Percentiles rank a stretch among this genome's conserved stretches.
phyloP scores from a whole-genome alignment of 2,329 filamentous ascomycete genomes.

The Arachnomyces sp. region DNA sequence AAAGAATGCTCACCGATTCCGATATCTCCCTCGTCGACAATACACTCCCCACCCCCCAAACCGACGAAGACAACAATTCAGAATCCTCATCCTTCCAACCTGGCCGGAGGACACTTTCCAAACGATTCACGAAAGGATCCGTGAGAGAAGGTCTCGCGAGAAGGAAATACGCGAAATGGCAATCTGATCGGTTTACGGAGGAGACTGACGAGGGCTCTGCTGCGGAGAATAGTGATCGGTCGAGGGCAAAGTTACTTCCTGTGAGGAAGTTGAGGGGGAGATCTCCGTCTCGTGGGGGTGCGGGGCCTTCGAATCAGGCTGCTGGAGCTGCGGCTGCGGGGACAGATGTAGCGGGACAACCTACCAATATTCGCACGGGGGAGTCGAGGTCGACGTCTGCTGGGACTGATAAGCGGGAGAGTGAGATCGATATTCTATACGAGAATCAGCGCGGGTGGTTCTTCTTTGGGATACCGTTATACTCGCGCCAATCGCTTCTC shows the following conservation, averaged over 20 bases:
- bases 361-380: no score
- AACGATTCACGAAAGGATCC: slow-evolving; percentile 25
- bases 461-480: slow-evolving; percentile 80
- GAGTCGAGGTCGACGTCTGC: neutral
- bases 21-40: slow-evolving; percentile 34
- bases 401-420: slow-evolving; percentile 19
- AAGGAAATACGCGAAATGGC: slow-evolving; percentile 42
- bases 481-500: slow-evolving; percentile 75
- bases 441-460: slow-evolving; percentile 92
- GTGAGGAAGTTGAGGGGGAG: no score
- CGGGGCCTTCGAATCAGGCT: no score
- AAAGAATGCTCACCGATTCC: slow-evolving; percentile 21
- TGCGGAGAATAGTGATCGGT: slow-evolving; percentile 12
- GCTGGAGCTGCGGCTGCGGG: no score
- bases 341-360: no score
- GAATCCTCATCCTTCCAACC: slow-evolving; percentile 15
- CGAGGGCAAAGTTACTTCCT: slow-evolving; percentile 6
- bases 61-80: slow-evolving; percentile 14
- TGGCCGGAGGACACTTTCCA: slow-evolving; percentile 17
- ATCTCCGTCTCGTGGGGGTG: no score
- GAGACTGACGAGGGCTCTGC: slow-evolving; percentile 43
- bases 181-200: slow-evolving; percentile 45
- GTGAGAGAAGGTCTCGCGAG: slow-evolving; percentile 32
- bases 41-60: slow-evolving; percentile 23
- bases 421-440: slow-evolving; percentile 76